Conservation (phyloP, 805 yeast species). For the Candida piceae region DNA sequence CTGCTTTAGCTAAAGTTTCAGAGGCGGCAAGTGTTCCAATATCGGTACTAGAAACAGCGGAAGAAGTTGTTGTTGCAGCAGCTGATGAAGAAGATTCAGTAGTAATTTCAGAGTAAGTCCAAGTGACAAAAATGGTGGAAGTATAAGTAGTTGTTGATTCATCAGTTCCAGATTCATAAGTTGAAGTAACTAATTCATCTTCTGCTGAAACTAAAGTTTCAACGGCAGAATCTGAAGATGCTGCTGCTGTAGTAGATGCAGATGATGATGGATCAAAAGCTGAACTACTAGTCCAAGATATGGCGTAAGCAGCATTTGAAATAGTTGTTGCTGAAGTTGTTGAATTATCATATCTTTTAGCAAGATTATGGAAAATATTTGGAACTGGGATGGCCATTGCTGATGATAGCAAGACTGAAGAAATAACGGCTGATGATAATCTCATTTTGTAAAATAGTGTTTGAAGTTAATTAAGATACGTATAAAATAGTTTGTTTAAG, state of each 20-base stretch:
- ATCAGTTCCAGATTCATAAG: conserved; percentile 12
- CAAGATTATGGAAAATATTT: conserved; percentile 15
- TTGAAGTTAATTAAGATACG: no score
- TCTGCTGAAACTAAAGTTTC: conserved; percentile 15
- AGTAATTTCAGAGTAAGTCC: conserved; percentile 5
- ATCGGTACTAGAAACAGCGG: neutral
- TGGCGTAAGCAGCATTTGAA: neutral
- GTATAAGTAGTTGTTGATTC: conserved; percentile 18
- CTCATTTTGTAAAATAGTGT: conserved; percentile 12
- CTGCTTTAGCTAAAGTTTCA: conserved; percentile 4
- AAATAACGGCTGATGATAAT: conserved; percentile 7
- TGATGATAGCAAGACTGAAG: conserved; percentile 11
- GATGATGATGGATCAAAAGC: conserved; percentile 3
- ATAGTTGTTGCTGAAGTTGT: conserved; percentile 3
- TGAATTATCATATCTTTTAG: conserved; percentile 24
- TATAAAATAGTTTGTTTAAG: no score
- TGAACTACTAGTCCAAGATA: neutral
- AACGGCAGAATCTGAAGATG: conserved; percentile 15
- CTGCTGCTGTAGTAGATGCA: conserved; percentile 14
- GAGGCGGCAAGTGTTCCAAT: conserved; percentile 3
- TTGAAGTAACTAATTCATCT: conserved; percentile 12
- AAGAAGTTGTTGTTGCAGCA: conserved; percentile 6
- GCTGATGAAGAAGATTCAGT: conserved; percentile 9
- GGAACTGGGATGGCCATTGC: conserved; percentile 18
- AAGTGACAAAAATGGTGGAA: conserved; percentile 16